Conservation (phyloP, 768 basidiomycete genomes). For the Lanmaoa rubissima region DNA sequence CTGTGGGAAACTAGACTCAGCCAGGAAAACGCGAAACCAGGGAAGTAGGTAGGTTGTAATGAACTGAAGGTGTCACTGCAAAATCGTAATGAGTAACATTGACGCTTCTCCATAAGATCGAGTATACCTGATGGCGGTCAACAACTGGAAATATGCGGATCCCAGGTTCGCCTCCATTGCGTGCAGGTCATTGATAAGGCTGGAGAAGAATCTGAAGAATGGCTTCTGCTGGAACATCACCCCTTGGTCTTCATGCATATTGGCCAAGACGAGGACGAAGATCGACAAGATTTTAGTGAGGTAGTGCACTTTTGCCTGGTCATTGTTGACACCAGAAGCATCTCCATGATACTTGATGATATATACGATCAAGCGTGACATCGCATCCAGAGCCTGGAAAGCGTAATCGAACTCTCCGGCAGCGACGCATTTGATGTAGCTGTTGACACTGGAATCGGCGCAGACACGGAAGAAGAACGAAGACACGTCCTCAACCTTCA, state of each 20-base stretch:
- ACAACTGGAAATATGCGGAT: slow-evolving; percentile 82
- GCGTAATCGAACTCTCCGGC: slow-evolving; percentile 71
- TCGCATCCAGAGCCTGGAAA: slow-evolving; percentile 93
- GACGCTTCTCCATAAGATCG: not conserved
- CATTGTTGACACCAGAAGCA: slow-evolving; percentile 87
- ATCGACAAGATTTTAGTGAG: slow-evolving; percentile 96
- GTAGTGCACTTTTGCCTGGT: slow-evolving; percentile 95
- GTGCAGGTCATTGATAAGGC: slow-evolving; percentile 88
- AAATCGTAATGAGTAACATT: slow-evolving; percentile 1
- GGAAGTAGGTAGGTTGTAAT: slow-evolving; percentile 93
- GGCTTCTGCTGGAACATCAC: slow-evolving; percentile 93
- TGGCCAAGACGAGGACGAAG: slow-evolving; percentile 92
- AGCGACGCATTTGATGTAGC: slow-evolving; percentile 74
- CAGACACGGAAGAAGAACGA: slow-evolving; percentile 99
- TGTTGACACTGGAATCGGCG: slow-evolving; percentile 89
- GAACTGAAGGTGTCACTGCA: slow-evolving; percentile 91
- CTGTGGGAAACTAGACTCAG: slow-evolving; percentile 94
- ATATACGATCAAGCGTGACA: slow-evolving; percentile 92
- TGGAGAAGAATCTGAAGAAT: slow-evolving; percentile 98
- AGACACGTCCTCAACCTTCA: slow-evolving; percentile 94
- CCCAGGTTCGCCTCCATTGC: slow-evolving; percentile 83
- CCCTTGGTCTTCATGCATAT: slow-evolving; percentile 93
- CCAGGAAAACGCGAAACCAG: slow-evolving; percentile 98
- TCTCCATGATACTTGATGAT: slow-evolving; percentile 99
- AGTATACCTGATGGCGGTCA: slow-evolving; percentile 81